Conservation (phyloP, 257 asterid species). For the Jacaranda copaia region DNA sequence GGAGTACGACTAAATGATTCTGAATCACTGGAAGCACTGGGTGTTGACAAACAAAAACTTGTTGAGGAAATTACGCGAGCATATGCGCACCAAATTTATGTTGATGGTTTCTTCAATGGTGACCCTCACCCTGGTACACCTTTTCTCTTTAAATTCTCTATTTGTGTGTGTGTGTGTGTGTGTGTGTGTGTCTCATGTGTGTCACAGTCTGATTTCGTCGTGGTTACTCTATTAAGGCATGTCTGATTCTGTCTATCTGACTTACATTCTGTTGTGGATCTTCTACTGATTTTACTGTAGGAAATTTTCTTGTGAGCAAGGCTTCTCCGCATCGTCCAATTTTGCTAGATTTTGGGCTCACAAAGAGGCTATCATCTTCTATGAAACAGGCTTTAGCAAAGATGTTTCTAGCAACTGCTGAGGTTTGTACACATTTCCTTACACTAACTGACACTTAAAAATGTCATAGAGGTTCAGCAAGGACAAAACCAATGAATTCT, state of each 20-base stretch:
- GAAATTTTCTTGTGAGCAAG: constrained; percentile 97
- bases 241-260: constrained; percentile 18
- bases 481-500: constrained; percentile 11
- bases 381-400: constrained; percentile 91
- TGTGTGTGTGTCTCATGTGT: neutral
- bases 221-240: constrained; percentile 15
- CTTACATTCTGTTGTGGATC: constrained; percentile 21
- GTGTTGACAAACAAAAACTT: constrained; percentile 89
- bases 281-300: constrained; percentile 51
- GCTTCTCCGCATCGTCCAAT: constrained; percentile 93
- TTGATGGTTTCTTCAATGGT: constrained; percentile 98
- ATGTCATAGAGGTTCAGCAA: constrained; percentile 19
- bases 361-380: constrained; percentile 76
- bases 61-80: constrained; percentile 98
- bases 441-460: neutral
- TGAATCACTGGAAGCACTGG: constrained; percentile 75
- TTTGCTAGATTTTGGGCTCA: constrained; percentile 96
- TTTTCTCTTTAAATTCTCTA: constrained; percentile 22
- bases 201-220: constrained; percentile 17
- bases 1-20: constrained; percentile 89
- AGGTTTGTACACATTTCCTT: constrained; percentile 60
- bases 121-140: constrained; percentile 96
- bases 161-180: neutral
- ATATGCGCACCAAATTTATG: constrained; percentile 96
- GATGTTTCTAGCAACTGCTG: constrained; percentile 97